Percentiles rank a stretch among this genome's conserved stretches.
These are phyloP conservation scores for Fusarium goolgardi DNA, from an alignment of 2,329 filamentous ascomycete genomes.

Conservation along the genomic window DNA sequence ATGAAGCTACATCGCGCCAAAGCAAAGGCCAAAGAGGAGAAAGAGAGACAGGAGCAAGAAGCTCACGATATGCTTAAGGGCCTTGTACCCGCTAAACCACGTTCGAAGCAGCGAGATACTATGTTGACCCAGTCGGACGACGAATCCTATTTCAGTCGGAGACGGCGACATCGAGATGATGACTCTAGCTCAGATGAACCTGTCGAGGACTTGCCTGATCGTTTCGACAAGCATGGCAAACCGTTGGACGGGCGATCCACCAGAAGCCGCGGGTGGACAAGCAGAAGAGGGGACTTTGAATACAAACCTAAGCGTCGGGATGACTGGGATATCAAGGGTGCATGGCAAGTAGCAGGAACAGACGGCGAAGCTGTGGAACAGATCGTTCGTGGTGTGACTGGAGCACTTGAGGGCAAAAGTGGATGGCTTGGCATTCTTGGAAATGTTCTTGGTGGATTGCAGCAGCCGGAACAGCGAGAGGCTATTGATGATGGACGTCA, in stretches of 20 bases:
- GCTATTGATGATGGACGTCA: slow-evolving; percentile 36
- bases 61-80: slow-evolving; percentile 37
- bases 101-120: slow-evolving; percentile 45
- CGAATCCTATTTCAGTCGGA: slow-evolving; percentile 40
- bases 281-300: slow-evolving; percentile 58
- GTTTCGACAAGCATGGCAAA: slow-evolving; percentile 59
- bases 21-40: slow-evolving; percentile 43
- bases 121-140: neutral
- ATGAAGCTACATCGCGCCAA: slow-evolving; percentile 56
- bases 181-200: slow-evolving; percentile 50
- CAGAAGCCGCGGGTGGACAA: slow-evolving; percentile 48
- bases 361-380: slow-evolving; percentile 57
- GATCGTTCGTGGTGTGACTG: slow-evolving; percentile 45
- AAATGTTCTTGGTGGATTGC: slow-evolving; percentile 47
- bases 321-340: slow-evolving; percentile 54
- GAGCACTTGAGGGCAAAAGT: slow-evolving; percentile 48
- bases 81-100: slow-evolving; percentile 31
- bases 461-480: slow-evolving; percentile 16
- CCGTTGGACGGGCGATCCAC: slow-evolving; percentile 51
- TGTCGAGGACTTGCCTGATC: slow-evolving; percentile 59
- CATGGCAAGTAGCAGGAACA: slow-evolving; percentile 60
- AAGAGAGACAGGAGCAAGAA: slow-evolving; percentile 30
- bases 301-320: slow-evolving; percentile 50
- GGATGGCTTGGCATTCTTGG: slow-evolving; percentile 51
- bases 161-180: slow-evolving; percentile 30